Evolutionary conservation across 75 land plant genomes (phyloP).

Genomic region (Pseudotsuga menziesii): DNA sequence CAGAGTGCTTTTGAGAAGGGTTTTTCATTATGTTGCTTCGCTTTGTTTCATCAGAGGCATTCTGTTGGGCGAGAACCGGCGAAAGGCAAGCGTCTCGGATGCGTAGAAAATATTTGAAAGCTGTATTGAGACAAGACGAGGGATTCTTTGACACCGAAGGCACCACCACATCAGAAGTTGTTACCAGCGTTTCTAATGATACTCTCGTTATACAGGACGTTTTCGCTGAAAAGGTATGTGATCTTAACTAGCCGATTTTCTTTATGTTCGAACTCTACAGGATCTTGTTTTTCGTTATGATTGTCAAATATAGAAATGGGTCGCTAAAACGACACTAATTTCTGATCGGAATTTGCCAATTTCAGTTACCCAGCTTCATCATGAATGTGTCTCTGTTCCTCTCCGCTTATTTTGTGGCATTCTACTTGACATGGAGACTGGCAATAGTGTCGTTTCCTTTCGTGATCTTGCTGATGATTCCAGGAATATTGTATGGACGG

Average conservation of each 20-base stretch:
- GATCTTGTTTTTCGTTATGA: too few relatives aligned
- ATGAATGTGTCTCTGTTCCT: constrained; percentile 24
- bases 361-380: constrained; percentile 35
- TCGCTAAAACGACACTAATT: too few relatives aligned
- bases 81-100: constrained; percentile 59
- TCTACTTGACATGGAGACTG: constrained; percentile 24
- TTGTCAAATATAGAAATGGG: too few relatives aligned
- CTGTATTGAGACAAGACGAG: constrained; percentile 58
- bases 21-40: neutral
- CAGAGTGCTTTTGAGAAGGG: neutral
- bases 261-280: too few relatives aligned
- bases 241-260: too few relatives aligned
- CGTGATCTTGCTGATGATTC: constrained; percentile 31
- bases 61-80: constrained; percentile 52
- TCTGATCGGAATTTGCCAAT: too few relatives aligned
- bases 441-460: constrained; percentile 27
- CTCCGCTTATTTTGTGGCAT: constrained; percentile 15
- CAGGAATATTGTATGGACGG: constrained; percentile 41
- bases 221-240: constrained; percentile 52
- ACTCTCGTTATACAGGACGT: constrained; percentile 51
- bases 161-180: constrained; percentile 30
- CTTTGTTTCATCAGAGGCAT: constrained; percentile 30
- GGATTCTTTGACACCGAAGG: constrained; percentile 48
- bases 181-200: constrained; percentile 42
- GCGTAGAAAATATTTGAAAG: constrained; percentile 45